These are phyloP conservation scores for Nicotiana sylvestris DNA, from an alignment of 257 asterid genomes.

Conservation along the genomic window DNA sequence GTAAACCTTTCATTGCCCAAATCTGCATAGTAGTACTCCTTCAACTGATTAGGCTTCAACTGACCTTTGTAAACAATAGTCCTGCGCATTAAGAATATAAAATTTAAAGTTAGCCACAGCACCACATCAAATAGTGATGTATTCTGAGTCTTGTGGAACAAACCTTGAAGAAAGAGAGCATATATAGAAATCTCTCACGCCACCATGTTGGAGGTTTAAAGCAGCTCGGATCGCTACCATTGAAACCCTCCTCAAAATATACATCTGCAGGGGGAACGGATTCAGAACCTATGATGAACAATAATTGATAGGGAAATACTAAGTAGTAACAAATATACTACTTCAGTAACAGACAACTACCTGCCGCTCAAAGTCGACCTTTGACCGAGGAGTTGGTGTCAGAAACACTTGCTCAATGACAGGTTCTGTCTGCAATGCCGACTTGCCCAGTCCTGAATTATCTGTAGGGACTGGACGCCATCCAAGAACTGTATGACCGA, in stretches of 20 bases:
- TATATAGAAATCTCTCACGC: constrained; percentile 74
- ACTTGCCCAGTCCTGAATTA: constrained; percentile 86
- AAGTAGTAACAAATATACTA: not conserved
- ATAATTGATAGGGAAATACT: not conserved
- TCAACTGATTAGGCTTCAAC: constrained; percentile 88
- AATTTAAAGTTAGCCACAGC: constrained; percentile 7
- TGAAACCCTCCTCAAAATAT: constrained; percentile 90
- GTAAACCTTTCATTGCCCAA: constrained; percentile 99
- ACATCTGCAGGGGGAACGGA: constrained; percentile 51
- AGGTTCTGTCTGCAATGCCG: constrained; percentile 98
- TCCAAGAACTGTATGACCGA: constrained; percentile 93
- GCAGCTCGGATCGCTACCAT: constrained; percentile 99
- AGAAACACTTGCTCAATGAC: constrained; percentile 95
- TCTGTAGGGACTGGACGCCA: constrained; percentile 94
- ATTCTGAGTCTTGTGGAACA: constrained; percentile 15
- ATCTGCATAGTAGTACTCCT: constrained; percentile 87
- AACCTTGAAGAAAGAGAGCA: constrained; percentile 98
- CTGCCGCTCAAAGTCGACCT: constrained; percentile 93
- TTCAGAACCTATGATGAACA: not conserved
- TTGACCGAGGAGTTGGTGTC: constrained; percentile 68
- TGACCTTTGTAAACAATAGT: constrained; percentile 98
- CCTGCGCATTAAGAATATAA: constrained; percentile 44
- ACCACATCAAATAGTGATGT: not conserved
- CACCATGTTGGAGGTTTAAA: constrained; percentile 92
- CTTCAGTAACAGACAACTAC: constrained; percentile 29